A percentile compares a stretch with the other conserved stretches of the same genome.
phyloP scores from a whole-genome alignment of 768 basidiomycete genomes.

The Trametes punicea region DNA sequence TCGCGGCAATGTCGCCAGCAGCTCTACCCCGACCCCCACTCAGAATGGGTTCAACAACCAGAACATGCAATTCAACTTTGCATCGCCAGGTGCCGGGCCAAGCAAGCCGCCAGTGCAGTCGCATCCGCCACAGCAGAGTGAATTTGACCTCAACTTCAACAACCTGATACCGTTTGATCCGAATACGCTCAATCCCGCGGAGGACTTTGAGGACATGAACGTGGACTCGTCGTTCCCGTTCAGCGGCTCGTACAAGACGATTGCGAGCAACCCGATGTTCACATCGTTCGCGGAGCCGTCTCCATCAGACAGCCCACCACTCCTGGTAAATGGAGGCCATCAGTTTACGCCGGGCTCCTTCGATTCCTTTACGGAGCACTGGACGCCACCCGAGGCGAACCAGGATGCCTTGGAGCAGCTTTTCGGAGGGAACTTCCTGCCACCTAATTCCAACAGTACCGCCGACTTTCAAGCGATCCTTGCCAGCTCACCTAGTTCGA shows the following conservation, averaged over 20 bases:
- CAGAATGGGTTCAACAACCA: slow-evolving; percentile 17
- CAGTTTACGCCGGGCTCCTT: slow-evolving; percentile 17
- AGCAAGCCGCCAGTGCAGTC: slow-evolving; percentile 20
- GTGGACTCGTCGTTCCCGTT: slow-evolving; percentile 49
- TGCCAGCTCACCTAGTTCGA: slow-evolving; percentile 33
- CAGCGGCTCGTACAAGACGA: slow-evolving; percentile 68
- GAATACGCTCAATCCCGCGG: slow-evolving; percentile 61
- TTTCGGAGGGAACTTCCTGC: slow-evolving; percentile 40
- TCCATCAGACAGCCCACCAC: slow-evolving; percentile 23
- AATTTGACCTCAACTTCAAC: slow-evolving; percentile 40
- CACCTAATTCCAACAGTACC: slow-evolving; percentile 24
- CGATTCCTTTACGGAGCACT: slow-evolving; percentile 24
- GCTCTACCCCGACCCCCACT: slow-evolving; percentile 18
- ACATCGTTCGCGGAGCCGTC: slow-evolving; percentile 66
- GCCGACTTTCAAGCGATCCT: slow-evolving; percentile 35
- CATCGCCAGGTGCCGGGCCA: slow-evolving; percentile 27
- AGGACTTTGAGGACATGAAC: slow-evolving; percentile 48
- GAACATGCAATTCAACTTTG: slow-evolving; percentile 23
- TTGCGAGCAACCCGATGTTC: slow-evolving; percentile 81
- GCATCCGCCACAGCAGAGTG: slow-evolving; percentile 16
- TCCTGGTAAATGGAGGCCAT: slow-evolving; percentile 15
- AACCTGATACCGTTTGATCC: slow-evolving; percentile 72
- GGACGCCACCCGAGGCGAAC: slow-evolving; percentile 28
- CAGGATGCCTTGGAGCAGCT: slow-evolving; percentile 42
- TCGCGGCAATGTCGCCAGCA: slow-evolving; percentile 29